Base-by-base conservation (phyloP, 257 asterid genomes). In the Salvia splendens region DNA sequence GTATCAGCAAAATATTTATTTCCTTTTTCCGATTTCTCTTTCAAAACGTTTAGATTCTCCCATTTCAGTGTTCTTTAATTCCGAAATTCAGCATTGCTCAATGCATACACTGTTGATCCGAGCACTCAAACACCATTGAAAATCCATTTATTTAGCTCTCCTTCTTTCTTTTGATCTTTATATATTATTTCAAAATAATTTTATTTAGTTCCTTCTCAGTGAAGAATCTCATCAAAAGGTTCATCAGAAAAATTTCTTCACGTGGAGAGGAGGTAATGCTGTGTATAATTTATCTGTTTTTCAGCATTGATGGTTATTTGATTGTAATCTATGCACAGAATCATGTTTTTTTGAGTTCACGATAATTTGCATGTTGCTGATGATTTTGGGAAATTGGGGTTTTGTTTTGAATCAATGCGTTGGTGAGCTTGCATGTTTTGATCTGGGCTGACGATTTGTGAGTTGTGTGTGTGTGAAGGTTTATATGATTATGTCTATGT, bases 391-490 rank as follows among this genome's bases (percentile, higher is more conserved):
- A 20, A 10, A 60, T 15, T 51, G 33, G 78, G 75, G 74, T 71
- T 74, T 70, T 47, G 28, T 73, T 73, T 69, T 64, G 7, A 75
- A 75, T 65, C 54, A 33, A 38, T 49, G 65, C 68, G 53, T 62
- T 65, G 43, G 65, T 61, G 73, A 72, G 65, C 67, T 69, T 78
- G 81, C 79, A 78, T 65, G 83, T 64, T 72, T 43, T 66, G 63
- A 46, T 65, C 68, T 35, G 50, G 66, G 70, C 47, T 67, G 51
- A 50, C 75, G n/a, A 59, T 36, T 58, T 46, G 1, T 53, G 32
- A 68, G 52, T 69, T 33, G 33, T 54, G 8, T 70, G 17, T 56
- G 12, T 57, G 0, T 15, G 36, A 20, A 20, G 12, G 64, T 40
- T 50, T 52, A 12, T 2, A 40, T 62, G 24, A 17, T 17, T 17